phyloP scores from a whole-genome alignment of 139 green algal species.

The Chlamydomonas applanata region DNA sequence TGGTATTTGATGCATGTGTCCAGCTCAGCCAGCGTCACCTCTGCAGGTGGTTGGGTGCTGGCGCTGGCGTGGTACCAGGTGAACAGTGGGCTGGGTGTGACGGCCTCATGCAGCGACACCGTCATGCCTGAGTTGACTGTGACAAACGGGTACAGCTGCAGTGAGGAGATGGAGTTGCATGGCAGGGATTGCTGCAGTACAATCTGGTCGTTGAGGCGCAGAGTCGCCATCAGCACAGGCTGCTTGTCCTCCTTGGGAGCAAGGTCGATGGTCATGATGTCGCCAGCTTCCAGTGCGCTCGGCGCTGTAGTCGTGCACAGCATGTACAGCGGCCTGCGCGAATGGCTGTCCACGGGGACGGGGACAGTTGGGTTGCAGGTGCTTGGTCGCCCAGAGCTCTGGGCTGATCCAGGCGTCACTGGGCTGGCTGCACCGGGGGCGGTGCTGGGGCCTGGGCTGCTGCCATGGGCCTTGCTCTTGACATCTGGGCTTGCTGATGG shows the following conservation, averaged over 20 bases:
- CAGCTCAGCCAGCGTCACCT: slow-evolving; percentile 46
- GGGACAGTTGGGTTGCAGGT: neutral
- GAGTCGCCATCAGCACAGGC: slow-evolving; percentile 51
- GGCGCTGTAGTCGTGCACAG: slow-evolving; percentile 35
- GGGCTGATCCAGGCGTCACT: neutral
- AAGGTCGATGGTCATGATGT: slow-evolving; percentile 56
- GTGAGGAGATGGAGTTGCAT: slow-evolving; percentile 17
- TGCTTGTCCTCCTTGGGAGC: slow-evolving; percentile 53
- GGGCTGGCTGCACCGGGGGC: neutral
- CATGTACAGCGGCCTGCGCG: slow-evolving; percentile 52
- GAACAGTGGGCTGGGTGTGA: slow-evolving; percentile 57
- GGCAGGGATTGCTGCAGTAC: slow-evolving; percentile 24
- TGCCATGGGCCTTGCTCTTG: too few relatives aligned
- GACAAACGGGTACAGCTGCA: slow-evolving; percentile 56
- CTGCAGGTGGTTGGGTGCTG: slow-evolving; percentile 14
- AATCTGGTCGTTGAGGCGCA: slow-evolving; percentile 31
- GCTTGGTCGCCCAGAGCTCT: neutral
- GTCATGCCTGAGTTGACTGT: slow-evolving; percentile 49
- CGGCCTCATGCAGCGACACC: slow-evolving; percentile 48
- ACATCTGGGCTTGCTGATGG: neutral
- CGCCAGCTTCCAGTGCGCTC: slow-evolving; percentile 4
- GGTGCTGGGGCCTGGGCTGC: too few relatives aligned
- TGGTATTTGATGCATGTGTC: slow-evolving; percentile 62
- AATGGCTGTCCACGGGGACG: slow-evolving; percentile 39
- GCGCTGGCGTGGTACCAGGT: slow-evolving; percentile 19